Conservation (phyloP, 345 rosid species). For the Gossypium turneri region DNA sequence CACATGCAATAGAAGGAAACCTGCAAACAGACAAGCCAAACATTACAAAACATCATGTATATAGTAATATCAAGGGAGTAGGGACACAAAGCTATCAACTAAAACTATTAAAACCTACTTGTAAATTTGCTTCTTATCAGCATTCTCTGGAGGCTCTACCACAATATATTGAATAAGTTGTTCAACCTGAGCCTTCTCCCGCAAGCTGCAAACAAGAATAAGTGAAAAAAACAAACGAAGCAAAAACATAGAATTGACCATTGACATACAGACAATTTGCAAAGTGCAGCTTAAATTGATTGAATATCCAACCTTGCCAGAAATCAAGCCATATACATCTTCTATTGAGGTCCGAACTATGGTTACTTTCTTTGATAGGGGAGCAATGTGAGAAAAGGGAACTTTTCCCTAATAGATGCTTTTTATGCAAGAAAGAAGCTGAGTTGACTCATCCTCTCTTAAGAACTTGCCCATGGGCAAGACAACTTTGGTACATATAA, state of each 20-base stretch:
- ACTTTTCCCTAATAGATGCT: not conserved
- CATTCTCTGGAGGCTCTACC: slow-evolving; percentile 70
- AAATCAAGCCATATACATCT: not conserved
- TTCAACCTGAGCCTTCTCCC: slow-evolving; percentile 74
- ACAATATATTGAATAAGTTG: slow-evolving; percentile 73
- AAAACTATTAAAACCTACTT: slow-evolving; percentile 45
- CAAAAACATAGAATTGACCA: not conserved
- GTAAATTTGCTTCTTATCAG: slow-evolving; percentile 61
- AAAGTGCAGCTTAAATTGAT: not conserved
- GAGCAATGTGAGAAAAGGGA: not conserved
- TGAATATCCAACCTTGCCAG: not conserved
- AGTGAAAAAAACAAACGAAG: not conserved
- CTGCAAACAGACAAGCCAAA: slow-evolving; percentile 27
- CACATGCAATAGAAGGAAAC: slow-evolving; percentile 90
- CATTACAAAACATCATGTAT: not conserved
- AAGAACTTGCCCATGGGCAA: not conserved
- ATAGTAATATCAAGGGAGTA: not conserved
- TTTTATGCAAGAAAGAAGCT: not conserved
- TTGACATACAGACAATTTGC: not conserved
- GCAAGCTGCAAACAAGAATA: slow-evolving; percentile 52
- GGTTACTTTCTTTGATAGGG: not conserved
- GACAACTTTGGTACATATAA: not conserved
- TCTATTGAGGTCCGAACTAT: not conserved
- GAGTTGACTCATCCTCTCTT: not conserved
- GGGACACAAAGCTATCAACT: not conserved